Conservation (phyloP, 1,139 yeast genomes). For the Yamadazyma diospyri region DNA sequence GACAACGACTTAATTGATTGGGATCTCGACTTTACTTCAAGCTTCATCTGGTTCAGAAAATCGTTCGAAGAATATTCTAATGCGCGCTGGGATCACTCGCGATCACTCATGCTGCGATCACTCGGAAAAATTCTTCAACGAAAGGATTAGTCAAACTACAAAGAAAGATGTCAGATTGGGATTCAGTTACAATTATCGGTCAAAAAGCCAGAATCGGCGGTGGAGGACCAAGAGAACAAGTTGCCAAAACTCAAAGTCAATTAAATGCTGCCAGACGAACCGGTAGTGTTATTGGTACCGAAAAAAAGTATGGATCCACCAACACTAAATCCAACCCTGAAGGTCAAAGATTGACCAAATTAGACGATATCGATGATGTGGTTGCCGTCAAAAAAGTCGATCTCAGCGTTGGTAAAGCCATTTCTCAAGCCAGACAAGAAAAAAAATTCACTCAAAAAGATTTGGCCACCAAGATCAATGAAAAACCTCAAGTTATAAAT, state of each 20-base stretch:
- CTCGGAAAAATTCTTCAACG: no score
- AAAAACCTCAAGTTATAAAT: constrained; percentile 91
- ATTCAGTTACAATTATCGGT: constrained; percentile 82
- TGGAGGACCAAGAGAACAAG: constrained; percentile 82
- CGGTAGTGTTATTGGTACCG: constrained; percentile 86
- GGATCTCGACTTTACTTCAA: constrained; percentile 41
- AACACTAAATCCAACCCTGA: constrained; percentile 70
- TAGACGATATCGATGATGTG: constrained; percentile 91
- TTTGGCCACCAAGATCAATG: constrained; percentile 90
- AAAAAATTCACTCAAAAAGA: constrained; percentile 92
- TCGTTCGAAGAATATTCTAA: no score
- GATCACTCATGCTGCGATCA: no score
- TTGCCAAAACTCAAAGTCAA: constrained; percentile 73
- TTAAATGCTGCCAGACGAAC: constrained; percentile 91
- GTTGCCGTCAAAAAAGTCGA: constrained; percentile 91
- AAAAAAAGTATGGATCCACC: constrained; percentile 83
- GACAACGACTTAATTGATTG: constrained; percentile 41
- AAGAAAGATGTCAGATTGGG: constrained; percentile 80
- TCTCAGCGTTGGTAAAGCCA: constrained; percentile 79
- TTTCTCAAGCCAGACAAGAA: constrained; percentile 82
- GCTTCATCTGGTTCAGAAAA: constrained; percentile 6
- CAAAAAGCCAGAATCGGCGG: constrained; percentile 84
- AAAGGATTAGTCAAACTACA: no score
- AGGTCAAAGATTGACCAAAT: constrained; percentile 90
- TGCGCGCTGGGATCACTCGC: no score